Conservation (phyloP, 768 basidiomycete genomes). For the Boletus sp. region DNA sequence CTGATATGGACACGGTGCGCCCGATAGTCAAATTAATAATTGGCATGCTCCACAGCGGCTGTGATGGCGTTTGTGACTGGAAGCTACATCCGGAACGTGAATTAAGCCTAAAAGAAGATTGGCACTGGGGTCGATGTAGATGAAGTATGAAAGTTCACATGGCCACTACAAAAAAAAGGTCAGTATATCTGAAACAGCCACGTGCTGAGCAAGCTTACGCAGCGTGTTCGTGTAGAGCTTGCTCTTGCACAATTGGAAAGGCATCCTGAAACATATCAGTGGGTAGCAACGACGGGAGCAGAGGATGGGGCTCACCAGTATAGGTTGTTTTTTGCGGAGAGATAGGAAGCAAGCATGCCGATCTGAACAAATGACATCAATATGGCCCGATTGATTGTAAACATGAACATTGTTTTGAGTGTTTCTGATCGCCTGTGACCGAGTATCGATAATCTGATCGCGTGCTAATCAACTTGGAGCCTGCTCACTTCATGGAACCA, state of each 20-base stretch:
- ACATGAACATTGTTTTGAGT: conserved; percentile 15
- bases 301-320: conserved; percentile 14
- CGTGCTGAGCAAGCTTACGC: conserved; percentile 4
- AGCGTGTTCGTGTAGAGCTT: conserved; percentile 24
- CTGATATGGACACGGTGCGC: conserved; percentile 2
- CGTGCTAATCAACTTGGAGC: not conserved
- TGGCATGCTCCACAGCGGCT: conserved; percentile 6
- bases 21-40: conserved; percentile 1
- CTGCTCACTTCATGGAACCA: conserved; percentile 5
- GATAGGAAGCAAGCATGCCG: conserved; percentile 15
- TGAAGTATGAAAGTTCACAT: conserved; percentile 6
- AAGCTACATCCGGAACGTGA: conserved; percentile 5
- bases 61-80: not conserved
- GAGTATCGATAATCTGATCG: not conserved
- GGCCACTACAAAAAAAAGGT: conserved; percentile 10
- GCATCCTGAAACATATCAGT: conserved; percentile 11
- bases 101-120: conserved; percentile 12
- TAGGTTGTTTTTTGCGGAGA: conserved; percentile 10
- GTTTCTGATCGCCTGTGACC: conserved; percentile 11
- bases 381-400: conserved; percentile 19
- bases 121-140: not conserved
- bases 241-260: conserved; percentile 25
- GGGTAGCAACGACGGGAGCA: not conserved
- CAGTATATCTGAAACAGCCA: not conserved
- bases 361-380: conserved; percentile 19